phyloP scores from a whole-genome alignment of 2,329 filamentous ascomycete species.

The Dactylella cylindrospora region DNA sequence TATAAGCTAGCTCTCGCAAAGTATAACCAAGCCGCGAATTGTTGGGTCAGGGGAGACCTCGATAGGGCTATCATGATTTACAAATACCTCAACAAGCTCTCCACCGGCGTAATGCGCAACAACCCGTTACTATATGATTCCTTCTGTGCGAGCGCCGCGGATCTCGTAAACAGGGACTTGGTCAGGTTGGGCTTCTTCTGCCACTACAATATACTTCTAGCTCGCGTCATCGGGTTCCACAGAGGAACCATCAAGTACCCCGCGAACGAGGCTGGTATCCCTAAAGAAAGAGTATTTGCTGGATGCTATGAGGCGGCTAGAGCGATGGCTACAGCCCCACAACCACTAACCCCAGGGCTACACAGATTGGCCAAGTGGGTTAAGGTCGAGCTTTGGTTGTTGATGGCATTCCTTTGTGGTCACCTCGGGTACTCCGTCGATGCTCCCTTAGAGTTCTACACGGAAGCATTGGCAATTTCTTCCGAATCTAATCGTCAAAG shows the following conservation, averaged over 20 bases:
- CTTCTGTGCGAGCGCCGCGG: not conserved
- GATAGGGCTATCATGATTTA: constrained; percentile 7
- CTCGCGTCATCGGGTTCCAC: not conserved
- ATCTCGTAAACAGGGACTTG: not conserved
- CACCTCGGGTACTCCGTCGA: too few species aligned
- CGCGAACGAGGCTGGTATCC: not conserved
- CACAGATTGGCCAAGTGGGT: too few species aligned
- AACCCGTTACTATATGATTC: constrained; percentile 1
- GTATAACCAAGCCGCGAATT: constrained; percentile 3
- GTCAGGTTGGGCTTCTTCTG: not conserved
- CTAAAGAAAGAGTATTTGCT: too few species aligned
- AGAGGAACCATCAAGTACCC: not conserved
- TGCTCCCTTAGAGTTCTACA: too few species aligned
- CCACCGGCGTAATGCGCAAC: not conserved
- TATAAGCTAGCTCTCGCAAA: not conserved
- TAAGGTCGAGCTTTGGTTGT: too few species aligned
- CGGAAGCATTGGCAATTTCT: too few species aligned
- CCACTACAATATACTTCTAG: not conserved
- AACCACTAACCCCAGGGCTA: too few species aligned
- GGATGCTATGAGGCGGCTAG: too few species aligned
- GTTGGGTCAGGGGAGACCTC: constrained; percentile 3
- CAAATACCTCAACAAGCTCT: not conserved
- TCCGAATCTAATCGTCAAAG: too few species aligned
- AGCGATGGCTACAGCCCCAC: too few species aligned
- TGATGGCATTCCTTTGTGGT: too few species aligned